Evolutionary conservation across 2,329 filamentous ascomycete genomes (phyloP), one percentile per base, ranked within the genome.

Genomic region (Alternaria sp.): DNA sequence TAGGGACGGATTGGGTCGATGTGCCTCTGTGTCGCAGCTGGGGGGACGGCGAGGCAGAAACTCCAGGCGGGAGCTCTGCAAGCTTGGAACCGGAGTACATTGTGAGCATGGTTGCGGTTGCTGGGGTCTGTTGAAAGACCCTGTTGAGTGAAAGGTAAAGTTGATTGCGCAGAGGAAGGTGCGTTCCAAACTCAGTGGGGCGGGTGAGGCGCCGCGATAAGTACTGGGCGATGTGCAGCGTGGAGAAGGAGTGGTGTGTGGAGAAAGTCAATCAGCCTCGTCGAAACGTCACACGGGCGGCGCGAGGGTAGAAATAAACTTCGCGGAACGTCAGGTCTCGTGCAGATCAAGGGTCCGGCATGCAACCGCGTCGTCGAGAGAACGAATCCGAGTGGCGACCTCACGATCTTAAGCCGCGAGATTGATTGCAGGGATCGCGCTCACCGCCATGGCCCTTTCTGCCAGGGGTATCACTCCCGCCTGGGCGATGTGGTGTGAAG

Each of bases 401-500:
- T 26, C 25, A 56, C 73, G 65, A 70, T 75, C 71, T 74, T 75
- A 74, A 76, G 60, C 46, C 43, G 57, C 47, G 61, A 64, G 56
- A 40, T 61, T 51, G 36, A 43, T 44, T 36, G 10, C 61, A 59
- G 59, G 57, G 64, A 68, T 70, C 69, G 68, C 61, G 28, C 32
- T 62, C 59, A 60, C 60, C 60, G 60, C 60, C 26, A 52, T 44
- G 21, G 40, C 12, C 19, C 4, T 28, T 75, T 73, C 66, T 72
- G 71, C 69, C 70, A 73, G 70, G 72, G 73, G 71, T 40, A 61
- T 15, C 47, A 5, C 50, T 52, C 44, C 47, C 44, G 43, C 64
- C 54, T 56, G 63, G 52, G 23, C 58, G 44, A 47, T 45, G 43
- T 74, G 74, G 74, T 75, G 75, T 75, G 74, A 77, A 74, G 21